Percentiles rank a stretch among this genome's conserved stretches.
phyloP scores from a whole-genome alignment of 371 early-diverging fungal species.

The Encephalitozoon cuniculi region DNA sequence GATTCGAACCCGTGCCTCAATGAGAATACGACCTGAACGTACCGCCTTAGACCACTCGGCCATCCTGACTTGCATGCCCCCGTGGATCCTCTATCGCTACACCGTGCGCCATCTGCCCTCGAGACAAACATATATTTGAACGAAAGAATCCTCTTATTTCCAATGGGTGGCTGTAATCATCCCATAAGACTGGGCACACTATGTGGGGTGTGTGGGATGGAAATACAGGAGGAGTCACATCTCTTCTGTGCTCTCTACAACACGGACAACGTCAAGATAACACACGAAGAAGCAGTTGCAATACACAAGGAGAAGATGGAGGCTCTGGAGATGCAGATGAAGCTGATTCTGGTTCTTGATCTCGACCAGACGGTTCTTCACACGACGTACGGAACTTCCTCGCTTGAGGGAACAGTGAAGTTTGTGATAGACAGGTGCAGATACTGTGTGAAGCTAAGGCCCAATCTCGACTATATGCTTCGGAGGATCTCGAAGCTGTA shows the following conservation, averaged over 20 bases:
- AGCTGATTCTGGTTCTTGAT: conserved; percentile 85
- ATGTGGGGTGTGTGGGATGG: conserved; percentile 55
- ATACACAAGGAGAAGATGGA: conserved; percentile 41
- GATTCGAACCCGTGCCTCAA: conserved; percentile 58
- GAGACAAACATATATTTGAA: background rate
- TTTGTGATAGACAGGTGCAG: conserved; percentile 18
- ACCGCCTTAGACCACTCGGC: conserved; percentile 60
- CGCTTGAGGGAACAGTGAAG: background rate
- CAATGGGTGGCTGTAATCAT: conserved; percentile 43
- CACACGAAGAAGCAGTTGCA: conserved; percentile 37
- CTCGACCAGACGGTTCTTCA: conserved; percentile 97
- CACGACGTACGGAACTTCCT: conserved; percentile 65
- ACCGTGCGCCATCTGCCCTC: background rate
- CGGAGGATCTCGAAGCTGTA: conserved; percentile 63
- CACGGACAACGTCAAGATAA: conserved; percentile 42
- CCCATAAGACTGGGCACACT: conserved; percentile 40
- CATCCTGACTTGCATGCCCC: conserved; percentile 44
- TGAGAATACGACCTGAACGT: conserved; percentile 58
- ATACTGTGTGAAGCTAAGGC: conserved; percentile 61
- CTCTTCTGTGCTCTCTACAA: conserved; percentile 42
- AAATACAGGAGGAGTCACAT: conserved; percentile 23
- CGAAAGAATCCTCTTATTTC: background rate
- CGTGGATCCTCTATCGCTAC: background rate
- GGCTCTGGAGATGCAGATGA: conserved; percentile 65
- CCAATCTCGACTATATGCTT: conserved; percentile 72